A percentile compares a stretch with the other conserved stretches of the same genome.
Evolutionary conservation across 306 rosid species (phyloP).

Genomic region (Vachellia collinsii): DNA sequence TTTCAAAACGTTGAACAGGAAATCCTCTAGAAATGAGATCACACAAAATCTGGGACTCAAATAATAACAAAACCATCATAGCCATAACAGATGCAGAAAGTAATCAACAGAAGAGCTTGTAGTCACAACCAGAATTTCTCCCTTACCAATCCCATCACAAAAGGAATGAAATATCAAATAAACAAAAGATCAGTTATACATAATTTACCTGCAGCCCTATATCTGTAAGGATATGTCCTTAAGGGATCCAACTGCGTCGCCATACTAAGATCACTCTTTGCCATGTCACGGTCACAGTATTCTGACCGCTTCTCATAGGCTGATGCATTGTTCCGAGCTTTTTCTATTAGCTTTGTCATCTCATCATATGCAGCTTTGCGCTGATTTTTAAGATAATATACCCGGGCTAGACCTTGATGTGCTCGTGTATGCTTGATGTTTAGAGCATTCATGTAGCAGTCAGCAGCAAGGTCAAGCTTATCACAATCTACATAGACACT

Average conservation of each 20-base stretch:
- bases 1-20: constrained; percentile 12
- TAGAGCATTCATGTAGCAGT: constrained; percentile 87
- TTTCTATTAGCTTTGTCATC: constrained; percentile 92
- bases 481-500: constrained; percentile 86
- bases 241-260: constrained; percentile 84
- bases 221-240: constrained; percentile 94
- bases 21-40: neutral
- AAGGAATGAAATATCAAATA: constrained; percentile 4
- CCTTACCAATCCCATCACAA: constrained; percentile 29
- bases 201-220: constrained; percentile 88
- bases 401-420: constrained; percentile 95
- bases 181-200: constrained; percentile 10
- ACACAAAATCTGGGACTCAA: neutral
- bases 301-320: constrained; percentile 95
- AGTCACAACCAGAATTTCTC: constrained; percentile 24
- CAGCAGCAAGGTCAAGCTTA: constrained; percentile 87
- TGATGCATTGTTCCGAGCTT: constrained; percentile 80
- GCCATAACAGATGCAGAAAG: constrained; percentile 21
- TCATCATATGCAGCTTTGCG: constrained; percentile 93
- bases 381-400: constrained; percentile 73
- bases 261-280: constrained; percentile 78
- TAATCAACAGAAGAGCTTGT: constrained; percentile 25
- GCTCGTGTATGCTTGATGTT: constrained; percentile 92
- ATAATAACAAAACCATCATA: constrained; percentile 9
- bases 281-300: constrained; percentile 96